These are phyloP conservation scores for Anastatica hierochuntica DNA, from an alignment of 345 rosid species.

Conservation along the genomic window DNA sequence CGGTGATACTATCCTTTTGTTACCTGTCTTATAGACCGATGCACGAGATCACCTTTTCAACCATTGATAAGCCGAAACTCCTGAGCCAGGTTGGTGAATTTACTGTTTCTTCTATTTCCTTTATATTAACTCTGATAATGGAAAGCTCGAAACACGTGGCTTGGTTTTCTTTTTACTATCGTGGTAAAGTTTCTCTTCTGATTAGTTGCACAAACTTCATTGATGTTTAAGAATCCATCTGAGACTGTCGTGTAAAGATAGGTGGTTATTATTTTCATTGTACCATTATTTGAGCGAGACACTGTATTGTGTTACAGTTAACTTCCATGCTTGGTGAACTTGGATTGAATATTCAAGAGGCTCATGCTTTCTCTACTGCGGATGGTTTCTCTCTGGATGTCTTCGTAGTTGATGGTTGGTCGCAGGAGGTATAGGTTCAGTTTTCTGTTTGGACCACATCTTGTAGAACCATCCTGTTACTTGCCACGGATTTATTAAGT, in stretches of 20 bases:
- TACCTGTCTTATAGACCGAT: slow-evolving; percentile 59
- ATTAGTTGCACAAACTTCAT: neutral
- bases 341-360: slow-evolving; percentile 90
- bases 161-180: neutral
- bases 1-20: slow-evolving; percentile 6
- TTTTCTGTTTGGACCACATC: neutral
- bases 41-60: slow-evolving; percentile 94
- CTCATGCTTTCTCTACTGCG: slow-evolving; percentile 85
- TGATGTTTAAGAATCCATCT: neutral
- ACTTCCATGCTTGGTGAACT: slow-evolving; percentile 81
- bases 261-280: neutral
- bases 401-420: slow-evolving; percentile 97
- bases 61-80: slow-evolving; percentile 92
- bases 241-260: neutral
- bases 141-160: neutral
- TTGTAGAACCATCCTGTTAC: neutral
- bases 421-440: slow-evolving; percentile 50
- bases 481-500: neutral
- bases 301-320: slow-evolving; percentile 36
- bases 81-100: slow-evolving; percentile 68
- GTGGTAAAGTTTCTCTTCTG: neutral
- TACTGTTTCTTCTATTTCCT: neutral
- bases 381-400: slow-evolving; percentile 95
- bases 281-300: neutral
- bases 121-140: neutral